Base-by-base conservation (phyloP, 2,329 filamentous ascomycete genomes). In the Corinectria fuckeliana region DNA sequence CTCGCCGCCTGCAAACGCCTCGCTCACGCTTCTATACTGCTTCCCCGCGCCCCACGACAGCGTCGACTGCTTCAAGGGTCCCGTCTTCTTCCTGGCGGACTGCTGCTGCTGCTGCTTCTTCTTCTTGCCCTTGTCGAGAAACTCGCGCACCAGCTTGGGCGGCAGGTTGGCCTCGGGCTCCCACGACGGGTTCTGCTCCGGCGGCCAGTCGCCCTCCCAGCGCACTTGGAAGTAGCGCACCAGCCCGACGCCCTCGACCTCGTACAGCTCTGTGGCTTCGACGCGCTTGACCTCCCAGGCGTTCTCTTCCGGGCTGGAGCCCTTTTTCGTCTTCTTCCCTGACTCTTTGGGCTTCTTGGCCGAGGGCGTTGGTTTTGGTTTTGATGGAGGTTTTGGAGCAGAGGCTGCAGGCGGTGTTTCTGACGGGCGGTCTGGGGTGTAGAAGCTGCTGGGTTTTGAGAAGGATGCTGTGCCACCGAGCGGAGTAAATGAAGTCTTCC, bases 201-300 rank as follows among this genome's bases (percentile, higher is more conserved):
- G 72, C 0, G 84, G 82, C 85, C 85, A 87, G 58, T 84, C 72
- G 7, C 85, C 85, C 42, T 79, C 80, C 85, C 85, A 87, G 6
- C 80, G 78, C 1, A 87, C 83, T 26, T 80, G 75, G 69, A 83
- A 87, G 57, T 77, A 78, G 3, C 80, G 79, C 1, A 79, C 72
- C 0, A 66, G 47, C 8, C 72, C 72, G 2, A 65, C 68, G 4
- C 76, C 76, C 11, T 76, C 72, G 1, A 77, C 73, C 4, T 80
- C 71, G 38, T 76, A 70, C 4, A 77, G 50, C 14, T 73, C 72
- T 56, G 80, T 74, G n/a, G 69, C 79, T 58, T 81, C 78, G 2
- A 85, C 71, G 2, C 75, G 69, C 42, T 82, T 74, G 1, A 85
- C 80, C 11, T 79, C 76, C 74, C 78, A 84, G 10, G 67, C 67